phyloP scores from a whole-genome alignment of 2,329 filamentous ascomycete species.

The Calycina herbarum region DNA sequence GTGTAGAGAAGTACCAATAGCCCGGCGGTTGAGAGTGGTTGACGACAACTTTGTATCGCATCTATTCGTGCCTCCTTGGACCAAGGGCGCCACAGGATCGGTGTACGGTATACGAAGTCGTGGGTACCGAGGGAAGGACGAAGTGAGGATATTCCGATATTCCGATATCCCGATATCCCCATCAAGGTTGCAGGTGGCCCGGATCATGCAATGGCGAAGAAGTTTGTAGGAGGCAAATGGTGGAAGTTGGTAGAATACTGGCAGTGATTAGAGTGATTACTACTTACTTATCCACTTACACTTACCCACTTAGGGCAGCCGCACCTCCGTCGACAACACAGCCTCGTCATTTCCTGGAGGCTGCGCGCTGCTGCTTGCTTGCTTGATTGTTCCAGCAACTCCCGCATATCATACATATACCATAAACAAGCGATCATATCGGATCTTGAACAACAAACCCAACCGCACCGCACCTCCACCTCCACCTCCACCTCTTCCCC shows the following conservation, averaged over 20 bases:
- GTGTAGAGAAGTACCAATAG: neutral
- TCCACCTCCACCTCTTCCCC: neutral
- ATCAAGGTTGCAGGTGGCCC: neutral
- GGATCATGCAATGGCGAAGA: neutral
- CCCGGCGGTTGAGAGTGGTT: neutral
- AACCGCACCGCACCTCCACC: neutral
- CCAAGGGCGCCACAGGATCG: neutral
- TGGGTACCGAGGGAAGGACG: neutral
- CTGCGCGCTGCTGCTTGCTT: neutral
- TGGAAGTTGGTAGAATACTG: neutral
- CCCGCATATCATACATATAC: neutral
- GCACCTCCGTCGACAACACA: neutral
- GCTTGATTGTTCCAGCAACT: neutral
- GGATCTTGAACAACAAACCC: neutral
- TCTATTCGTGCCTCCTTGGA: neutral
- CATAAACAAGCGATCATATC: neutral
- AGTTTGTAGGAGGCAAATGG: neutral
- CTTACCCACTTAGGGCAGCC: neutral
- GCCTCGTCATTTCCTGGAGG: neutral
- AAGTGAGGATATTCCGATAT: neutral
- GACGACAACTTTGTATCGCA: neutral
- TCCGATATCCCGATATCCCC: neutral
- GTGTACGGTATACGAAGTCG: neutral
- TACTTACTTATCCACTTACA: neutral
- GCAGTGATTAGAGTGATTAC: neutral